These are phyloP conservation scores for Berberis vulgaris DNA, from an alignment of 164 flowering plant genomes.

Conservation along the genomic window DNA sequence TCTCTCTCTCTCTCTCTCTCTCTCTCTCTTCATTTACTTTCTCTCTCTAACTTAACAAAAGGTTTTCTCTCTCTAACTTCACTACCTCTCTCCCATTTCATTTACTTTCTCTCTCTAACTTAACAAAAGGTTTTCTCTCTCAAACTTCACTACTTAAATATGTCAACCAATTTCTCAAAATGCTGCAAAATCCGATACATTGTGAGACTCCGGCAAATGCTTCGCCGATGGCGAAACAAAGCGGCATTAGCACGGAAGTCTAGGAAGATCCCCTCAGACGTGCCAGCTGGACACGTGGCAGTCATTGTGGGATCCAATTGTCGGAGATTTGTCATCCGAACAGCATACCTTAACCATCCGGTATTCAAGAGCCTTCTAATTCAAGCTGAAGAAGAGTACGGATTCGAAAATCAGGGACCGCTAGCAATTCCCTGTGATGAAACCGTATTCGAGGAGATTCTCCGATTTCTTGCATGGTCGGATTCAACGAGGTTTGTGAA, in stretches of 20 bases:
- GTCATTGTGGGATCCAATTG: slow-evolving; percentile 65
- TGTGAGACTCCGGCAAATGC: slow-evolving; percentile 49
- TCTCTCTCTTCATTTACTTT: too few species aligned
- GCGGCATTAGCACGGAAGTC: slow-evolving; percentile 29
- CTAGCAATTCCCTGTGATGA: slow-evolving; percentile 83
- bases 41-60: background rate
- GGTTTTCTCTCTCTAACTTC: background rate
- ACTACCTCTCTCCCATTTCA: background rate
- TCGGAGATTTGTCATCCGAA: slow-evolving; percentile 59
- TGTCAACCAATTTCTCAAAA: slow-evolving; percentile 12
- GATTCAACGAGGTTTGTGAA: slow-evolving; percentile 34
- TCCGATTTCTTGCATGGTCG: slow-evolving; percentile 43
- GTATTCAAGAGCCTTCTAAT: slow-evolving; percentile 51
- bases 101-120: background rate
- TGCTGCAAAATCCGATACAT: slow-evolving; percentile 32
- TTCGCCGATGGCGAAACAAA: slow-evolving; percentile 68
- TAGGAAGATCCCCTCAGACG: slow-evolving; percentile 47
- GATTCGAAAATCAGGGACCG: slow-evolving; percentile 60
- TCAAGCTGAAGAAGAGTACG: slow-evolving; percentile 80
- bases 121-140: background rate
- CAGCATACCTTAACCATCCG: slow-evolving; percentile 77
- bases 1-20: too few species aligned
- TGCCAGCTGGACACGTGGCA: slow-evolving; percentile 71
- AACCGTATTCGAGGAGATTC: slow-evolving; percentile 56
- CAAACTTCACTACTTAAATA: background rate